Conservation (phyloP, 805 yeast species). For the Hanseniaspora nectarophila region DNA sequence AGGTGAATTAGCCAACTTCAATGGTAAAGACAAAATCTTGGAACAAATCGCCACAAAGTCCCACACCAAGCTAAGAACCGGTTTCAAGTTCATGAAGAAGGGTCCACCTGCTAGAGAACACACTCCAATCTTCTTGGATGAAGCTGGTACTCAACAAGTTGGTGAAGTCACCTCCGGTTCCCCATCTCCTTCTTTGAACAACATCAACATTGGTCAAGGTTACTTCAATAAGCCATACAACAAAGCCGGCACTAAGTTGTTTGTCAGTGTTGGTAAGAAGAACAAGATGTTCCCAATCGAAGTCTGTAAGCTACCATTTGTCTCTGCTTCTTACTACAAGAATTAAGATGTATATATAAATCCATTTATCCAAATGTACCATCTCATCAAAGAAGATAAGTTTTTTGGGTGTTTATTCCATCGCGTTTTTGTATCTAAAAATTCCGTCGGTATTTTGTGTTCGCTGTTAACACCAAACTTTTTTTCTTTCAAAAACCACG, state of each 20-base stretch:
- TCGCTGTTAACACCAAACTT: not conserved
- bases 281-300: slow-evolving; percentile 68
- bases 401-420: too few species aligned
- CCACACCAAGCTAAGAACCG: slow-evolving; percentile 53
- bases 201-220: slow-evolving; percentile 80
- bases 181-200: slow-evolving; percentile 56
- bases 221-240: slow-evolving; percentile 59
- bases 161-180: slow-evolving; percentile 47
- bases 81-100: slow-evolving; percentile 44
- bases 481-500: not conserved
- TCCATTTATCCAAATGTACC: too few species aligned
- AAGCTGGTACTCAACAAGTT: slow-evolving; percentile 44
- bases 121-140: slow-evolving; percentile 39
- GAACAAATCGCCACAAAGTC: slow-evolving; percentile 58
- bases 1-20: slow-evolving; percentile 37
- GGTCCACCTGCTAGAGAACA: slow-evolving; percentile 94
- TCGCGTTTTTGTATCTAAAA: too few species aligned
- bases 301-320: slow-evolving; percentile 77
- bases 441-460: not conserved
- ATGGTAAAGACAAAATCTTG: slow-evolving; percentile 63
- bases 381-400: too few species aligned
- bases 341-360: not conserved
- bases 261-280: slow-evolving; percentile 54
- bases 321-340: slow-evolving; percentile 59
- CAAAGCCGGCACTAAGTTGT: slow-evolving; percentile 62